Percentiles rank a stretch among this genome's conserved stretches.
These are phyloP conservation scores for Lagenaria siceraria DNA, from an alignment of 306 rosid genomes.

Conservation along the genomic window DNA sequence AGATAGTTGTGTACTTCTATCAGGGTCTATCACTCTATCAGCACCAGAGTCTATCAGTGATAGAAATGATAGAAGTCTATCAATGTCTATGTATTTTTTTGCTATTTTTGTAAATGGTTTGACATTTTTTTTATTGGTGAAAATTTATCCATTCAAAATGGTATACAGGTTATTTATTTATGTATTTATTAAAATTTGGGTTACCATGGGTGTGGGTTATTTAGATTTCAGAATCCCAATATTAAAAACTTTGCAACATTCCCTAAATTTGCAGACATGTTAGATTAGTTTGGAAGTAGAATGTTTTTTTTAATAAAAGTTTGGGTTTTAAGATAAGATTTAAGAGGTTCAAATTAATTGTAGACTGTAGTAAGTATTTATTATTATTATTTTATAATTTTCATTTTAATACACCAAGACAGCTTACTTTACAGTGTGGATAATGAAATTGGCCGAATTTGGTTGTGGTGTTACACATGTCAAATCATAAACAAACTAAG, in stretches of 20 bases:
- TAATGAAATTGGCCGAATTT: background rate
- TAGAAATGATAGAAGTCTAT: too few relatives aligned
- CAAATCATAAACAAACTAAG: background rate
- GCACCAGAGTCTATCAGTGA: too few relatives aligned
- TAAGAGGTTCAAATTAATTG: background rate
- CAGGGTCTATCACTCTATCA: too few relatives aligned
- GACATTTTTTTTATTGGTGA: too few relatives aligned
- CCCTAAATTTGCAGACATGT: background rate
- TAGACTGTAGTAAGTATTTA: background rate
- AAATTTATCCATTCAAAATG: too few relatives aligned
- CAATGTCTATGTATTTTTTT: too few relatives aligned
- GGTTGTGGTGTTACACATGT: background rate
- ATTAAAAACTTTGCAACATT: background rate
- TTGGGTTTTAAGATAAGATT: background rate
- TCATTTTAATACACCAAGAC: background rate
- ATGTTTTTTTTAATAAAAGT: background rate
- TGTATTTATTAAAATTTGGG: background rate
- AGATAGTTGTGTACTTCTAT: too few relatives aligned
- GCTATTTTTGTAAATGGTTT: too few relatives aligned
- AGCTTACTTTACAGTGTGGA: constrained; percentile 1
- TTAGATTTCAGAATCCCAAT: background rate
- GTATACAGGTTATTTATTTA: too few relatives aligned
- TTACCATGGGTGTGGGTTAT: background rate
- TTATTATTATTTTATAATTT: background rate
- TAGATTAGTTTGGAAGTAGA: background rate